Percentiles rank a stretch among this genome's conserved stretches.
These are phyloP conservation scores for Parascedosporium putredinis DNA, from an alignment of 2,329 filamentous ascomycete genomes.

Conservation along the genomic window DNA sequence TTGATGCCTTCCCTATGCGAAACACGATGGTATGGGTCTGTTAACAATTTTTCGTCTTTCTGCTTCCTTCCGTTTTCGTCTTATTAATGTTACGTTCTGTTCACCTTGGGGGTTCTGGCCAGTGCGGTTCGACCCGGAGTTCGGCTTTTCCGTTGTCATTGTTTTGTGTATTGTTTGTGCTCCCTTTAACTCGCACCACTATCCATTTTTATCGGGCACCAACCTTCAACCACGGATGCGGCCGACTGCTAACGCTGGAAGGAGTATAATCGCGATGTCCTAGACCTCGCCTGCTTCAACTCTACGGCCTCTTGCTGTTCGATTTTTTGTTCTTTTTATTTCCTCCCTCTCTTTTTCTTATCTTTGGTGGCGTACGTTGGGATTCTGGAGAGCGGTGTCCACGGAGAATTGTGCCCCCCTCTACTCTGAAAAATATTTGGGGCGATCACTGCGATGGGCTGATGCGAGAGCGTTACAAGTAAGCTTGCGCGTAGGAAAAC, in stretches of 20 bases:
- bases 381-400: constrained; percentile 1
- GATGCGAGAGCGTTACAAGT: too few species aligned
- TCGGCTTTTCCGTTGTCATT: too few species aligned
- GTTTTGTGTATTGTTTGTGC: constrained; percentile 8
- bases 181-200: background rate
- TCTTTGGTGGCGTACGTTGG: constrained; percentile 4
- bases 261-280: background rate
- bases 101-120: too few species aligned
- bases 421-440: background rate
- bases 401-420: background rate
- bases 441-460: too few species aligned
- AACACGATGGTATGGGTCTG: too few species aligned
- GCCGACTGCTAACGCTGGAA: background rate
- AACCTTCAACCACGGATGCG: background rate
- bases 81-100: too few species aligned
- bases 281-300: background rate
- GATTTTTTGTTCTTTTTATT: constrained; percentile 3
- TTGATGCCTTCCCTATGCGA: too few species aligned
- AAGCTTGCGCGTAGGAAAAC: too few species aligned
- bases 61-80: too few species aligned
- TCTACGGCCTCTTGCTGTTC: background rate
- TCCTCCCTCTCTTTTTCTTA: constrained; percentile 2
- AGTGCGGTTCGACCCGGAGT: too few species aligned
- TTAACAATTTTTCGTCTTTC: too few species aligned
- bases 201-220: constrained; percentile 1